These are phyloP conservation scores for Plasmodium vinckei DNA, from an alignment of 169 alveolate genomes.

Conservation along the genomic window DNA sequence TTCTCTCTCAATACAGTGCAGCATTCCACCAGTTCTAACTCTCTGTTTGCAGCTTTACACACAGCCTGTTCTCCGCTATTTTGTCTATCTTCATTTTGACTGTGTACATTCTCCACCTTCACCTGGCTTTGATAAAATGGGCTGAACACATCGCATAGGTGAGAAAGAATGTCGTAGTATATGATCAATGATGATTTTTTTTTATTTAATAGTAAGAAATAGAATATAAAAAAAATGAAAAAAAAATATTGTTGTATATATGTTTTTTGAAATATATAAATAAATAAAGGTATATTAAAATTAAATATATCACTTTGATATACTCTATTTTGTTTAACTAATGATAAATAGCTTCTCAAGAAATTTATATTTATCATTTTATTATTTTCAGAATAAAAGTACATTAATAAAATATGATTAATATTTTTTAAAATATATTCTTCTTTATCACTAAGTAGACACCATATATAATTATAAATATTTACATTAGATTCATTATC, in stretches of 20 bases:
- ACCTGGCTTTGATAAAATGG: too few relatives aligned
- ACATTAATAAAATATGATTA: constrained; percentile 37
- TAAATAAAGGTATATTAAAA: constrained; percentile 39
- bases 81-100: too few relatives aligned
- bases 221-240: constrained; percentile 35
- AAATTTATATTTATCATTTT: constrained; percentile 40
- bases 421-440: constrained; percentile 56
- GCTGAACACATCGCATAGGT: constrained; percentile 12
- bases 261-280: constrained; percentile 39
- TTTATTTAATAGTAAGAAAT: constrained; percentile 29
- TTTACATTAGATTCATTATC: constrained; percentile 9
- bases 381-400: constrained; percentile 38
- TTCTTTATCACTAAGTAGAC: constrained; percentile 31
- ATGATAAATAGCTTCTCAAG: constrained; percentile 43
- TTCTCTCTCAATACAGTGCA: not conserved
- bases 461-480: constrained; percentile 37
- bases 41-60: not conserved
- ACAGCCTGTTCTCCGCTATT: not conserved
- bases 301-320: constrained; percentile 31
- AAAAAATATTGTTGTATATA: constrained; percentile 39
- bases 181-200: constrained; percentile 12
- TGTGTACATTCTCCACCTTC: too few relatives aligned
- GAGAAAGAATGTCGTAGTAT: constrained; percentile 33
- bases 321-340: constrained; percentile 52
- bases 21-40: constrained; percentile 2